Percentiles rank a stretch among this genome's conserved stretches.
Conservation (phyloP, 1,139 yeast genomes). For the Hyphopichia fennica region DNA sequence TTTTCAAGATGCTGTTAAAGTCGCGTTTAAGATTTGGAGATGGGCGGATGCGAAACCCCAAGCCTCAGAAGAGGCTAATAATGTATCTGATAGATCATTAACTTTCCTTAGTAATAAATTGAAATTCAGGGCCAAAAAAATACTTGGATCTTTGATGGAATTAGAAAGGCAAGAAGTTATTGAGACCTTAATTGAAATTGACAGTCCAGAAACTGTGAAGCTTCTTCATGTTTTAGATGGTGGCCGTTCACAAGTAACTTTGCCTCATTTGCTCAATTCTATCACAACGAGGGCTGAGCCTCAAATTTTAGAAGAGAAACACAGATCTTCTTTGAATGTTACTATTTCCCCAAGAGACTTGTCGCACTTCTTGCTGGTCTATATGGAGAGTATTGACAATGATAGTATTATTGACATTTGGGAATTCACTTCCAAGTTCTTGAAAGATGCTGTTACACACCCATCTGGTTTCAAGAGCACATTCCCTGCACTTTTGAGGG, state of each 20-base stretch:
- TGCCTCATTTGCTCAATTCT: constrained; percentile 65
- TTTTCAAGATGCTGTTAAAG: constrained; percentile 57
- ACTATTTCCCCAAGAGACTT: constrained; percentile 42
- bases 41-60: constrained; percentile 62
- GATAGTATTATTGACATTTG: constrained; percentile 81
- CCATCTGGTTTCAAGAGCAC: constrained; percentile 48
- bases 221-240: constrained; percentile 80
- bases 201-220: constrained; percentile 31
- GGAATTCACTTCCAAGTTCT: constrained; percentile 54
- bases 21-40: constrained; percentile 66
- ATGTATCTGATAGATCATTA: constrained; percentile 42
- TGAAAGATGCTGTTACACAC: constrained; percentile 57
- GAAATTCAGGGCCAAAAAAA: constrained; percentile 68
- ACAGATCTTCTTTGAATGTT: constrained; percentile 45
- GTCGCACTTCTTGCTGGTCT: constrained; percentile 54
- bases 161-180: constrained; percentile 75
- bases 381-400: constrained; percentile 63
- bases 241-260: constrained; percentile 72
- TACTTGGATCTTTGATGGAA: constrained; percentile 67
- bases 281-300: constrained; percentile 42
- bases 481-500: constrained; percentile 51
- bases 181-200: constrained; percentile 55
- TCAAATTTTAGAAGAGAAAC: constrained; percentile 27
- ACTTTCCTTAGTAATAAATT: constrained; percentile 64
- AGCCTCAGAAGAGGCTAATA: constrained; percentile 12